Conservation (phyloP, 75 land plant genomes). For the Ceratopteris richardii region DNA sequence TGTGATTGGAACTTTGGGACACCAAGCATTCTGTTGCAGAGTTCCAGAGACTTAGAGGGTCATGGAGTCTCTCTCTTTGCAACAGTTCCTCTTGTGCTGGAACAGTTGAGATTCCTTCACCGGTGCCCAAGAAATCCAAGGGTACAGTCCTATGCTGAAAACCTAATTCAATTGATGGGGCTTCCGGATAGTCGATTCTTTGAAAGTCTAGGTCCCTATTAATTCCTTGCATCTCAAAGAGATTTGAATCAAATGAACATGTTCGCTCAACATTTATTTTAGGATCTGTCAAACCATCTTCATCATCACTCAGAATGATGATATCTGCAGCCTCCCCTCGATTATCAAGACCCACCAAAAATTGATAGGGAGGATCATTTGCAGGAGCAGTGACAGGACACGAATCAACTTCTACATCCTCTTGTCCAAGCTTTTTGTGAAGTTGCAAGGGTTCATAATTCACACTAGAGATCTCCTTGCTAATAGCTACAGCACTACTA, state of each 20-base stretch:
- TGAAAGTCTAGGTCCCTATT: too few species aligned
- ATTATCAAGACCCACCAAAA: not conserved
- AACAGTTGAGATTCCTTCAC: not conserved
- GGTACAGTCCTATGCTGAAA: not conserved
- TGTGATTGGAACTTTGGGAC: not conserved
- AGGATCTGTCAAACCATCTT: conserved; percentile 10
- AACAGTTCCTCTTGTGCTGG: not conserved
- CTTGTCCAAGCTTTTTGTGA: not conserved
- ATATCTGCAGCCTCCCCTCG: conserved; percentile 13
- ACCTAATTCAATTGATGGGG: not conserved
- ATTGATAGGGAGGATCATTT: conserved; percentile 15
- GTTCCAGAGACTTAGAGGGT: not conserved
- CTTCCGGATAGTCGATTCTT: too few species aligned
- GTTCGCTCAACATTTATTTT: conserved; percentile 16
- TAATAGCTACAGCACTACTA: conserved; percentile 35
- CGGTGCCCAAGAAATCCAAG: not conserved
- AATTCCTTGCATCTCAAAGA: too few species aligned
- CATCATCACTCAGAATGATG: conserved; percentile 28
- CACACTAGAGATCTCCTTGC: not conserved
- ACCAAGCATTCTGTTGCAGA: not conserved
- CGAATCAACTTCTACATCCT: conserved; percentile 2
- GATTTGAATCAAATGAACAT: not conserved
- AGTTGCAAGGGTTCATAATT: conserved; percentile 15
- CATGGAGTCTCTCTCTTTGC: not conserved
- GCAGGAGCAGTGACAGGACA: conserved; percentile 29